Conservation (phyloP, 345 rosid species). For the Citrus medica region DNA sequence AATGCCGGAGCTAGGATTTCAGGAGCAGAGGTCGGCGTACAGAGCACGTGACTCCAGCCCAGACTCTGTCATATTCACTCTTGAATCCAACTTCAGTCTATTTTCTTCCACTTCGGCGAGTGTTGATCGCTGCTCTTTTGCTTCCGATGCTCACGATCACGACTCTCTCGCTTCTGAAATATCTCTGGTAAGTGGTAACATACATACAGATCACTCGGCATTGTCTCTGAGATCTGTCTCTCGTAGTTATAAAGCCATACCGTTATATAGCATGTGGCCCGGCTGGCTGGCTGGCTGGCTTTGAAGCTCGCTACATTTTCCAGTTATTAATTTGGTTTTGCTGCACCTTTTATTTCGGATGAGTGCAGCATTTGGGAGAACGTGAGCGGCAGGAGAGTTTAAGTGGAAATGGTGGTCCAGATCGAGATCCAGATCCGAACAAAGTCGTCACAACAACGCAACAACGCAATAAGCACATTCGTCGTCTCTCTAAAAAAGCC, state of each 20-base stretch:
- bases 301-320: neutral
- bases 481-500: slow-evolving; percentile 47
- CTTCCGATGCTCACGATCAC: slow-evolving; percentile 72
- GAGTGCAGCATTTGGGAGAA: slow-evolving; percentile 49
- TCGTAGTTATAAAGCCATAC: too few relatives aligned
- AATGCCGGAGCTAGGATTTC: slow-evolving; percentile 48
- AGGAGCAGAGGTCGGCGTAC: slow-evolving; percentile 34
- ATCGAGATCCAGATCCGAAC: slow-evolving; percentile 79
- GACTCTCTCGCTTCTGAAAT: slow-evolving; percentile 67
- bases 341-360: neutral
- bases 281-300: too few relatives aligned
- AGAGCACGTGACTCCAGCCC: slow-evolving; percentile 73
- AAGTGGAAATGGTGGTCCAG: slow-evolving; percentile 32
- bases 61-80: slow-evolving; percentile 77
- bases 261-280: too few relatives aligned
- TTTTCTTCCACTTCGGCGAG: slow-evolving; percentile 91
- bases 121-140: slow-evolving; percentile 86
- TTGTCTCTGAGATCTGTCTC: too few relatives aligned
- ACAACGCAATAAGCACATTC: slow-evolving; percentile 39
- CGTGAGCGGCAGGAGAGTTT: slow-evolving; percentile 48
- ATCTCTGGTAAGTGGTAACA: slow-evolving; percentile 42
- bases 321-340: neutral
- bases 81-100: slow-evolving; percentile 75
- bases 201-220: too few relatives aligned
- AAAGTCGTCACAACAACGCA: slow-evolving; percentile 28